Percentiles rank a stretch among this genome's conserved stretches.
Evolutionary conservation across 2,329 filamentous ascomycete genomes (phyloP).

Genomic region (Curvularia lunata): DNA sequence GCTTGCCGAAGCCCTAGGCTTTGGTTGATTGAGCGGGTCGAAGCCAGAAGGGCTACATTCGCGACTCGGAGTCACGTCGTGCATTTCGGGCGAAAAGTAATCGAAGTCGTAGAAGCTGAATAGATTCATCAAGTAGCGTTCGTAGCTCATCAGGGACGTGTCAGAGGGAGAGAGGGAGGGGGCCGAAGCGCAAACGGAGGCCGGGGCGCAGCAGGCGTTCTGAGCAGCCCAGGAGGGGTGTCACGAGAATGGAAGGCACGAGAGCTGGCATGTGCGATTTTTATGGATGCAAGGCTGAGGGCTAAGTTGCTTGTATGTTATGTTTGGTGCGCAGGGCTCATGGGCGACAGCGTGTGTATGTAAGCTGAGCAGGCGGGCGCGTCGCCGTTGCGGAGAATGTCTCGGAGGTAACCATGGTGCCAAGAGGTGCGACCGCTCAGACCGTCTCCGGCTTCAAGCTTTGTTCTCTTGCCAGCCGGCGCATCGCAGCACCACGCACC

Average conservation of each 20-base stretch:
- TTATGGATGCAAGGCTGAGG: not conserved
- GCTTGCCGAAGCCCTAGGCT: conserved; percentile 22
- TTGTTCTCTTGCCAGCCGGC: conserved; percentile 16
- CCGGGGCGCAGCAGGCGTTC: conserved; percentile 5
- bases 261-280: conserved; percentile 1
- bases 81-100: conserved; percentile 24
- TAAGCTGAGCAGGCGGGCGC: not conserved
- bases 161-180: conserved; percentile 1
- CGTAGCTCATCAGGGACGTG: conserved; percentile 18
- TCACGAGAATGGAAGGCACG: conserved; percentile 1
- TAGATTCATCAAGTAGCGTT: conserved; percentile 22
- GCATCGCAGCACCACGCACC: not conserved
- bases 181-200: conserved; percentile 1
- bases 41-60: conserved; percentile 33
- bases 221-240: conserved; percentile 1
- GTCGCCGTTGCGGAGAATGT: conserved; percentile 17
- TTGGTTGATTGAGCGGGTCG: conserved; percentile 26
- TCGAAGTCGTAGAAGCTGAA: conserved; percentile 33
- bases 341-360: not conserved
- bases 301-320: not conserved
- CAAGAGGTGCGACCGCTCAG: conserved; percentile 12
- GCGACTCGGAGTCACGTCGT: conserved; percentile 29
- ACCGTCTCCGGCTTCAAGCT: conserved; percentile 18
- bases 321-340: not conserved
- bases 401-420: conserved; percentile 21